phyloP scores from a whole-genome alignment of 495 filamentous ascomycete genomes.

The Hypoxylon lienhwacheense region DNA sequence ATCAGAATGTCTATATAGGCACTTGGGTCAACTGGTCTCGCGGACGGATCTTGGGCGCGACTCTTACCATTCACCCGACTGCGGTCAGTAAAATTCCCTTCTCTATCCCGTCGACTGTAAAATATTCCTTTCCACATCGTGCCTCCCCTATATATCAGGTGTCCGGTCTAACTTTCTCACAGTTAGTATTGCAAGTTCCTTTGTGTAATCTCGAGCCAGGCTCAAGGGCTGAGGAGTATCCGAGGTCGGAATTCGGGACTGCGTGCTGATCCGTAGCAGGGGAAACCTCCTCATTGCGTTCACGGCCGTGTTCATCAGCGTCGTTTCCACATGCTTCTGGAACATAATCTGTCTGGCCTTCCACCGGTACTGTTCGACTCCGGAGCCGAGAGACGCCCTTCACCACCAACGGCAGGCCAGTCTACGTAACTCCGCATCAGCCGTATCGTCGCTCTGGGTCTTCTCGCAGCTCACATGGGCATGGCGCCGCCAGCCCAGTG shows the following conservation, averaged over 20 bases:
- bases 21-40: conserved; percentile 14
- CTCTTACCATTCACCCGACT: no score
- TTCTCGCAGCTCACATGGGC: neutral
- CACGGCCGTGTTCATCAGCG: conserved; percentile 6
- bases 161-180: no score
- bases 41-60: neutral
- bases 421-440: conserved; percentile 2
- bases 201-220: no score
- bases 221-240: no score
- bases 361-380: neutral
- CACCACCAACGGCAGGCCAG: neutral
- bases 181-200: no score
- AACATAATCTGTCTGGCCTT: conserved; percentile 11
- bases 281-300: conserved; percentile 8
- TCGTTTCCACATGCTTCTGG: conserved; percentile 7
- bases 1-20: neutral
- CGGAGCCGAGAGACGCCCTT: neutral
- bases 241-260: no score
- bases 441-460: neutral
- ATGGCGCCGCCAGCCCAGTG: no score
- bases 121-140: no score
- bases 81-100: no score
- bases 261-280: neutral
- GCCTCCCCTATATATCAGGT: no score
- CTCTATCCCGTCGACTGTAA: no score